Conservation (phyloP, 2,329 filamentous ascomycete genomes). For the Didymosphaeria variabile region DNA sequence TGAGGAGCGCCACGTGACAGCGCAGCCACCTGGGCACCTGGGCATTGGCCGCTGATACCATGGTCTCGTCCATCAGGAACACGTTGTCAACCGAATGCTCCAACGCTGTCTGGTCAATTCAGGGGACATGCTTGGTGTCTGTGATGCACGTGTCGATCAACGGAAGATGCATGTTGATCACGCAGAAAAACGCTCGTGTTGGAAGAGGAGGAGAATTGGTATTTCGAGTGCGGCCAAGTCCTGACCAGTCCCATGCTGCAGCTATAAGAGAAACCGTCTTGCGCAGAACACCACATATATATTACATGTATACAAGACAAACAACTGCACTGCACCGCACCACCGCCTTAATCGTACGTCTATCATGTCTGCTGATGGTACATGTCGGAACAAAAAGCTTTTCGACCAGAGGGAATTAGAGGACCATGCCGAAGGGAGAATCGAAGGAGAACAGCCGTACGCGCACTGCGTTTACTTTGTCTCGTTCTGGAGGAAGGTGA, state of each 20-base stretch:
- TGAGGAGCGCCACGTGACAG: conserved; percentile 16
- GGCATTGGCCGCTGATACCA: background rate
- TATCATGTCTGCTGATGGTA: conserved; percentile 51
- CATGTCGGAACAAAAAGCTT: conserved; percentile 35
- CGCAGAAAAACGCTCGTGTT: background rate
- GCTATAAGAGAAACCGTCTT: conserved; percentile 42
- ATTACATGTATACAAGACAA: conserved; percentile 43
- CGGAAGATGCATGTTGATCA: background rate
- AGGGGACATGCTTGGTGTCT: background rate
- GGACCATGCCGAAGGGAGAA: conserved; percentile 35
- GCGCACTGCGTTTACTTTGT: conserved; percentile 68
- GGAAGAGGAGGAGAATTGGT: conserved; percentile 45
- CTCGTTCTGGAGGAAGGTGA: conserved; percentile 80
- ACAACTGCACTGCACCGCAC: conserved; percentile 29
- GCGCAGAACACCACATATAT: conserved; percentile 47
- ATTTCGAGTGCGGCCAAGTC: conserved; percentile 48
- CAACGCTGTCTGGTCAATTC: background rate
- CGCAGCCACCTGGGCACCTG: too few species aligned
- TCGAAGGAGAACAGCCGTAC: conserved; percentile 24
- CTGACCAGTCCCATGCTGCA: conserved; percentile 47
- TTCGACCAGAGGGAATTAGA: conserved; percentile 36
- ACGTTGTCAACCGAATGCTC: background rate
- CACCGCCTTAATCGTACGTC: conserved; percentile 49
- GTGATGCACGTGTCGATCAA: background rate
- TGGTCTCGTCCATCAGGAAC: too few species aligned